Base-by-base conservation (phyloP, 2,329 filamentous ascomycete species). In the Elsinoe australis region DNA sequence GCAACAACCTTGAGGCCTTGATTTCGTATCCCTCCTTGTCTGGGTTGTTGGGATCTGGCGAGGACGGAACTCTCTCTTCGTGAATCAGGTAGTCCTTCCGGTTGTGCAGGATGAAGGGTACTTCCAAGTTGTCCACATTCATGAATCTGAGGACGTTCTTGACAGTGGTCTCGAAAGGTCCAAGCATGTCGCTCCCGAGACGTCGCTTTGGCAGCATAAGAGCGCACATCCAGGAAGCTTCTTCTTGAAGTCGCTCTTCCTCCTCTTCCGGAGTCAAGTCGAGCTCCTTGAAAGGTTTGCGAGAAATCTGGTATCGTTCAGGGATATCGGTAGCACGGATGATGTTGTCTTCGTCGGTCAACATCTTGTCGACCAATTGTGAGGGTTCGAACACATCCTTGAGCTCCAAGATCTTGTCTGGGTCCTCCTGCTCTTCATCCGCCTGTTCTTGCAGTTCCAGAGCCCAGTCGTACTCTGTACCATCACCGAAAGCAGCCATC, bases 311-410 rank as follows among this genome's bases (percentile, higher is more conserved):
- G 65, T 95, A 90, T 59, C 92, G 83, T 67, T 98, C 92, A 1
- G 92, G 92, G 56, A 95, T 83, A 63, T 98, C 92, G 15, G 79
- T 82, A 60, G 83, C 80, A 41, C 92, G 86, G 55, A 98, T 95
- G 50, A 80, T 71, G 64, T 96, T 94, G 64, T 98, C 92, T 54
- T 89, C 88, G 50, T 96, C 92, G 6, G 92, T 98, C 57, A 98
- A 78, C 64, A 96, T 84, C 68, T 87, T 90, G 68, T 98, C 92
- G 49, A 84, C 82, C 31, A 98, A 77, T 64, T 98, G 88, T 2
- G 89, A 94, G 0, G 92, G 92, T 67, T 98, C 92, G 59, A 98
- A 98, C 44, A 98, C 90, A 63, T 98, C 90, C 69, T 96, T 95
- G 53, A 98, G 78, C 66, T 95, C 87, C 33, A 96, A 79, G 35